phyloP scores from a whole-genome alignment of 1,284 basidiomycete species.

The Rhodotorula sp. region DNA sequence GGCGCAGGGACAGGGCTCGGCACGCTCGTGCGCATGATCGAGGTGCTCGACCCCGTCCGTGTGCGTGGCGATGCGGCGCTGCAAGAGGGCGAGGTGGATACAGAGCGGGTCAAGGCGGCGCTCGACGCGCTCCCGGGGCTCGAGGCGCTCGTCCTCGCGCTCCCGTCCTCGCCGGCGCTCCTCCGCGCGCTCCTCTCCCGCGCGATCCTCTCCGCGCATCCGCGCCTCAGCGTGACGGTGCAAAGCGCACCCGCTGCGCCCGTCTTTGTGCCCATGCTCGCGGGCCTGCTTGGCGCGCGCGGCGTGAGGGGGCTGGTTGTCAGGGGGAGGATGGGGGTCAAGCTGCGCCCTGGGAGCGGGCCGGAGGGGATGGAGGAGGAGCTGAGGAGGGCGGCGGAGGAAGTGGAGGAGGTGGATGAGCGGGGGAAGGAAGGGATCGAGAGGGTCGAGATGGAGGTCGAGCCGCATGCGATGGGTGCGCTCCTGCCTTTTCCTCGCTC shows the following conservation, averaged over 20 bases:
- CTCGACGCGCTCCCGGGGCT: neutral
- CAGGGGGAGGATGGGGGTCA: constrained; percentile 3
- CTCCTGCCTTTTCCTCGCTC: neutral
- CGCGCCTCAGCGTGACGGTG: neutral
- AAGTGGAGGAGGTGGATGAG: neutral
- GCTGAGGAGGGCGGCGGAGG: neutral
- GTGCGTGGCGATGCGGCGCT: neutral
- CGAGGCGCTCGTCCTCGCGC: neutral
- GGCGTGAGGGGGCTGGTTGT: neutral
- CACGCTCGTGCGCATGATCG: neutral
- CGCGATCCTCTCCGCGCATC: neutral
- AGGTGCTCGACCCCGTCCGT: neutral
- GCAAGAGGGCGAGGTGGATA: neutral
- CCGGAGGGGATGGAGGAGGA: neutral
- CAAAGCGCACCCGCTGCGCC: neutral
- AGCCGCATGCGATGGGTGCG: constrained; percentile 14
- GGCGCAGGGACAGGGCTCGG: neutral
- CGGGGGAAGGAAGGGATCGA: neutral
- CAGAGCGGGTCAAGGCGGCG: neutral
- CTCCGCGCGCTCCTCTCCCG: neutral
- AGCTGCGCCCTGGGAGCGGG: neutral
- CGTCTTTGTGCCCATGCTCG: neutral
- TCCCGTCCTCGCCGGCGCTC: neutral
- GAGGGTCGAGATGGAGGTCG: neutral
- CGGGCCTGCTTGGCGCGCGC: neutral